phyloP scores from a whole-genome alignment of 805 yeast species.

The Monosporozyma solicola region DNA sequence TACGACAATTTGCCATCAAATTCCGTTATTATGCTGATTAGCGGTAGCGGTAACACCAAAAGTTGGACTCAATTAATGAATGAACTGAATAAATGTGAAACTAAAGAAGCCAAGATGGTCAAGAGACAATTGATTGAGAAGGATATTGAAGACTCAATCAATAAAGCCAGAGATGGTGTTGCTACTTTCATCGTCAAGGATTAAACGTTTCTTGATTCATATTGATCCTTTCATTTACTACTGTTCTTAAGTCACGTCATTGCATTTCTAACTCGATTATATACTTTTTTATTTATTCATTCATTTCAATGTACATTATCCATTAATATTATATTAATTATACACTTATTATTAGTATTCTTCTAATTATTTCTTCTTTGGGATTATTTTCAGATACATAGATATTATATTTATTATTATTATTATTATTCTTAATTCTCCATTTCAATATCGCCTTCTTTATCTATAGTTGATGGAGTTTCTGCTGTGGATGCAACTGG shows the following conservation, averaged over 20 bases:
- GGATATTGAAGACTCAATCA: constrained; percentile 39
- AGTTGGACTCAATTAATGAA: constrained; percentile 33
- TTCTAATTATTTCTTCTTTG: too few species aligned
- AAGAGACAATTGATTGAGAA: constrained; percentile 37
- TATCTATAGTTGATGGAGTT: constrained; percentile 5
- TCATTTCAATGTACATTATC: neutral
- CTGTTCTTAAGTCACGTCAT: neutral
- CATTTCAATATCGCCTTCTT: constrained; percentile 14
- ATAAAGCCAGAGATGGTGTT: constrained; percentile 51
- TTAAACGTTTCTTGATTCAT: neutral
- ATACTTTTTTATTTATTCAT: constrained; percentile 3
- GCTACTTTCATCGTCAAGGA: constrained; percentile 44
- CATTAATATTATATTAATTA: neutral
- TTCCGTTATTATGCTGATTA: constrained; percentile 50
- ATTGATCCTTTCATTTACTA: neutral
- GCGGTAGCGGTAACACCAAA: constrained; percentile 55
- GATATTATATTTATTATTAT: neutral
- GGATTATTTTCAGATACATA: neutral
- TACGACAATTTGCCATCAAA: constrained; percentile 47
- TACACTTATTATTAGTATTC: neutral
- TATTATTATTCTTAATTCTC: constrained; percentile 1
- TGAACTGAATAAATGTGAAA: constrained; percentile 36
- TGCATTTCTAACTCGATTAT: neutral
- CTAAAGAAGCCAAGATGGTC: constrained; percentile 32
- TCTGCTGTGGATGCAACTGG: neutral